Percentiles rank a stretch among this genome's conserved stretches.
Conservation (phyloP, 1,139 yeast species). For the Suhomyces yuchorum region DNA sequence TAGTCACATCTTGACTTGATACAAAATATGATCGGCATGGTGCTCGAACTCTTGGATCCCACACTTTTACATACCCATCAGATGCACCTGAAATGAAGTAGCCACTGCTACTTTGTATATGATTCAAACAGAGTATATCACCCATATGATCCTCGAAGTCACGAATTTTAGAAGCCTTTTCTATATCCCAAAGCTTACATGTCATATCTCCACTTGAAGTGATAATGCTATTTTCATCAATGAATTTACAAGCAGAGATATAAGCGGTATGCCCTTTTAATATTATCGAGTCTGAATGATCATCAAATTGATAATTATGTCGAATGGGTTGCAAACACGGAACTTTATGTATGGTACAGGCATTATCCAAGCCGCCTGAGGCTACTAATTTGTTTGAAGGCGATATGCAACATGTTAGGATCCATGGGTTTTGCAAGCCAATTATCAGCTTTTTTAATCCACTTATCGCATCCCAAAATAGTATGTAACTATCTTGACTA, state of each 20-base stretch:
- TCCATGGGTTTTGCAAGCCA: constrained; percentile 74
- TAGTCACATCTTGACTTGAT: constrained; percentile 67
- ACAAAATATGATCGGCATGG: constrained; percentile 64
- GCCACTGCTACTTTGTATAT: constrained; percentile 21
- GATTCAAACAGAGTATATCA: constrained; percentile 59
- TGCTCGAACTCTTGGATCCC: constrained; percentile 64
- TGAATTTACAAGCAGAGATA: constrained; percentile 71
- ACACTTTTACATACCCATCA: constrained; percentile 69
- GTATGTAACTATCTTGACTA: constrained; percentile 84
- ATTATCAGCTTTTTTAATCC: constrained; percentile 75
- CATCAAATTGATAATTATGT: not conserved
- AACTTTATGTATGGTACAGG: constrained; percentile 68
- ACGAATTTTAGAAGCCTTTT: constrained; percentile 53
- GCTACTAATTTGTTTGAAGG: constrained; percentile 70
- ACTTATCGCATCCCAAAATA: constrained; percentile 80
- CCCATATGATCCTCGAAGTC: constrained; percentile 78
- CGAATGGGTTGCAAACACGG: not conserved
- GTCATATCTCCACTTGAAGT: constrained; percentile 88
- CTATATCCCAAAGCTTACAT: constrained; percentile 77
- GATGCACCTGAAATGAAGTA: constrained; percentile 73
- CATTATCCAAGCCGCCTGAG: constrained; percentile 81
- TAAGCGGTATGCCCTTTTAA: constrained; percentile 85
- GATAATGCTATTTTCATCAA: constrained; percentile 53
- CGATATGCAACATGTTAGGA: constrained; percentile 71
- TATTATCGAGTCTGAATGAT: constrained; percentile 41